Evolutionary conservation across 805 yeast genomes (phyloP).

Genomic region (Candida andamanensis): DNA sequence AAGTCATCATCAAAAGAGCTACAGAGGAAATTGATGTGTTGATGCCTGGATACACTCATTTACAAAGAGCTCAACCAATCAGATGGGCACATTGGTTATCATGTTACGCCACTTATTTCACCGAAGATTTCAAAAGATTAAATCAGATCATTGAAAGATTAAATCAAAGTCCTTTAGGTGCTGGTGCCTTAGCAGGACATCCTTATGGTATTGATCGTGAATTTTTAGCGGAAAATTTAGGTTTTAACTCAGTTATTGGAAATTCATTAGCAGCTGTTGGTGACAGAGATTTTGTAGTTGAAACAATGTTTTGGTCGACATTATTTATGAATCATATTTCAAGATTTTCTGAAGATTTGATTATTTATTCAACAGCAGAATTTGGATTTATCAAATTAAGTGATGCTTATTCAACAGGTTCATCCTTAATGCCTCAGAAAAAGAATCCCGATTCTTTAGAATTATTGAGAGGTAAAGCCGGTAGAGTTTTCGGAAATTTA

Average conservation of each 20-base stretch:
- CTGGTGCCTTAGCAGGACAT: conserved; percentile 98
- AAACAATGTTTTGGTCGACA: conserved; percentile 92
- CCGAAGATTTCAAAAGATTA: conserved; percentile 84
- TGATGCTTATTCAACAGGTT: conserved; percentile 98
- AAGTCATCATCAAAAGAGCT: conserved; percentile 69
- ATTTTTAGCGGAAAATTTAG: conserved; percentile 71
- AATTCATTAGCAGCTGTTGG: conserved; percentile 95
- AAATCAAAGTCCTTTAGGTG: conserved; percentile 88
- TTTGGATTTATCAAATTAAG: conserved; percentile 91
- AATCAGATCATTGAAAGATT: conserved; percentile 75
- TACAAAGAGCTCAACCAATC: conserved; percentile 99
- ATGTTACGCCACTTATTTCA: conserved; percentile 89
- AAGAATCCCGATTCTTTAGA: conserved; percentile 97
- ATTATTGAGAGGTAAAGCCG: conserved; percentile 92
- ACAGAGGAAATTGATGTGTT: conserved; percentile 80
- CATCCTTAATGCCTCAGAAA: conserved; percentile 98
- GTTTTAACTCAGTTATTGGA: conserved; percentile 83
- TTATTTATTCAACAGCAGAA: conserved; percentile 95
- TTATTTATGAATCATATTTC: conserved; percentile 94
- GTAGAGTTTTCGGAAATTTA: conserved; percentile 92
- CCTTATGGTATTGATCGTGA: conserved; percentile 99
- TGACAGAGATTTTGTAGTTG: conserved; percentile 96
- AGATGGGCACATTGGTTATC: conserved; percentile 98
- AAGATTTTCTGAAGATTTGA: conserved; percentile 89
- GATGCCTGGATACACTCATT: conserved; percentile 99